phyloP scores from a whole-genome alignment of 805 yeast species.

The Wickerhamiella parazyma region DNA sequence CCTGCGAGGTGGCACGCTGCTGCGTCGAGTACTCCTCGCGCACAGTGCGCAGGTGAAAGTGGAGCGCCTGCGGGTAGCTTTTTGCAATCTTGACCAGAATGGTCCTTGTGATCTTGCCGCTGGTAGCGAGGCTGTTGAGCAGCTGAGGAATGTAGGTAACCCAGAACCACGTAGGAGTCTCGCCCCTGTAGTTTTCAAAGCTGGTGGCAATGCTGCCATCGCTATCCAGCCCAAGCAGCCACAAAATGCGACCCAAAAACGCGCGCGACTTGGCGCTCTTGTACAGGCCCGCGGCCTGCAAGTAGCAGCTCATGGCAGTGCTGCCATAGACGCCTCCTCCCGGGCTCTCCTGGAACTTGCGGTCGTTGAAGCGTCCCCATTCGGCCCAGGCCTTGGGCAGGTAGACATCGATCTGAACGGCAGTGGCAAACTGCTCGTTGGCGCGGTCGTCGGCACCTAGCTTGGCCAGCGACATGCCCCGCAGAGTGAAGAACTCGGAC shows the following conservation, averaged over 20 bases:
- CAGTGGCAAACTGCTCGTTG: conserved; percentile 94
- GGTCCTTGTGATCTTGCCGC: conserved; percentile 75
- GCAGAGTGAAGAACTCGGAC: conserved; percentile 93
- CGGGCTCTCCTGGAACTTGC: conserved; percentile 71
- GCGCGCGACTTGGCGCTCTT: conserved; percentile 85
- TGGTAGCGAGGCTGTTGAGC: conserved; percentile 75
- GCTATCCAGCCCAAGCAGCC: conserved; percentile 83
- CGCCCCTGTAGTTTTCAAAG: conserved; percentile 85
- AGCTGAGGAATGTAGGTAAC: conserved; percentile 92
- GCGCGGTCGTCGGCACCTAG: conserved; percentile 87
- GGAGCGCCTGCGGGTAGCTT: conserved; percentile 93
- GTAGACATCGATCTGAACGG: conserved; percentile 89
- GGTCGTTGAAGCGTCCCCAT: conserved; percentile 95
- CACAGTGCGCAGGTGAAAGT: conserved; percentile 88
- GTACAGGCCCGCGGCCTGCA: conserved; percentile 95
- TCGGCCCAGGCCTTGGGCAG: conserved; percentile 99
- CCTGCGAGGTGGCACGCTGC: conserved; percentile 34
- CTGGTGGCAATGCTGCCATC: conserved; percentile 71
- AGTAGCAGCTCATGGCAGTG: conserved; percentile 87
- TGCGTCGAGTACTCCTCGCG: conserved; percentile 84
- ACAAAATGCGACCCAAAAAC: conserved; percentile 72
- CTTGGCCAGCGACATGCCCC: conserved; percentile 95
- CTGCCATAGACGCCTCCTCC: conserved; percentile 72
- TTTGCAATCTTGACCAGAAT: conserved; percentile 86
- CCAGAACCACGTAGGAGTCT: conserved; percentile 99